A percentile compares a stretch with the other conserved stretches of the same genome.
phyloP scores from a whole-genome alignment of 1,284 basidiomycete species.

The Cystobasidium sp. region DNA sequence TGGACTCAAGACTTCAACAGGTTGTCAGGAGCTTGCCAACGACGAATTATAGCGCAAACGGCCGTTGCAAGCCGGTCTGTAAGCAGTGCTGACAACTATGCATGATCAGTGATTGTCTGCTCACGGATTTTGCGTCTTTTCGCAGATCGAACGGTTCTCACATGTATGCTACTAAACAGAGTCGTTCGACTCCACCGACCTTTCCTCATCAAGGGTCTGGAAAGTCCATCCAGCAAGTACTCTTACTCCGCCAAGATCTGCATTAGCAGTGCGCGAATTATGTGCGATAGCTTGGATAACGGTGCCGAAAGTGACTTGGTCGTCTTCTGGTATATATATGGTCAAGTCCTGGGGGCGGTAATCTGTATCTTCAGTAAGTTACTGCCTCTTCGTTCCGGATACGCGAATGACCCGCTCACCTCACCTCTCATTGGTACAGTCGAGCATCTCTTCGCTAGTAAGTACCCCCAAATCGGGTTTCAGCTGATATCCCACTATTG shows the following conservation, averaged over 20 bases:
- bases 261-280: slow-evolving; percentile 2
- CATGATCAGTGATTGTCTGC: not conserved
- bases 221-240: slow-evolving; percentile 17
- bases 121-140: not conserved
- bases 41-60: slow-evolving; percentile 19
- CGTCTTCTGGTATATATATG: slow-evolving; percentile 16
- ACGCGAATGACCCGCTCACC: not conserved
- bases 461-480: not conserved
- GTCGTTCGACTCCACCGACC: slow-evolving; percentile 16
- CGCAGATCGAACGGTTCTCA: slow-evolving; percentile 7
- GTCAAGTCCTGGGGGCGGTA: slow-evolving; percentile 16
- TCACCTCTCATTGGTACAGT: not conserved
- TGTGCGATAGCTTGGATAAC: slow-evolving; percentile 18
- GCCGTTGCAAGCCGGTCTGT: slow-evolving; percentile 22
- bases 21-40: slow-evolving; percentile 5
- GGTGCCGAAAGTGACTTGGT: slow-evolving; percentile 13
- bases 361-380: slow-evolving; percentile 26
- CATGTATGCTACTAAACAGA: slow-evolving; percentile 11
- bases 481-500: not conserved
- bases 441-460: slow-evolving; percentile 21
- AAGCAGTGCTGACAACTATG: not conserved
- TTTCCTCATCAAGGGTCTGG: slow-evolving; percentile 14
- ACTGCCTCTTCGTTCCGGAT: not conserved
- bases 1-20: slow-evolving; percentile 6
- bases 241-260: slow-evolving; percentile 15